Evolutionary conservation across 495 filamentous ascomycete species (phyloP).

Genomic region (Xylaria nigripes): DNA sequence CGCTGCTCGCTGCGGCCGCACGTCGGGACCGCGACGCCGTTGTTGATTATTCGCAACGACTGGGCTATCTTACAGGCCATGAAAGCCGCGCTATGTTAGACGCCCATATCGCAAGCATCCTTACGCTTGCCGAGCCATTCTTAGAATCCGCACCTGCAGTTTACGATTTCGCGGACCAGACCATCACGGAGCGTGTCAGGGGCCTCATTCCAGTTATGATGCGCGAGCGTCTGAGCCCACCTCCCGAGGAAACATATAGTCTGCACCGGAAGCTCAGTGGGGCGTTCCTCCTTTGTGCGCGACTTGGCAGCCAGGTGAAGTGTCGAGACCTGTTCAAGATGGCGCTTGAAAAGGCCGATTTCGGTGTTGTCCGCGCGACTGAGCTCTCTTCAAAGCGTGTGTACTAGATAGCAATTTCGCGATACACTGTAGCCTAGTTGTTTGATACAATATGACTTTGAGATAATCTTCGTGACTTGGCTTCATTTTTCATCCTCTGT

Average conservation of each 20-base stretch:
- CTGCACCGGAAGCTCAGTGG: conserved; percentile 93
- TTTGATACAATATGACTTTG: no score
- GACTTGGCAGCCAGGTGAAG: conserved; percentile 68
- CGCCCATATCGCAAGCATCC: conserved; percentile 72
- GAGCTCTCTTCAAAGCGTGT: background rate
- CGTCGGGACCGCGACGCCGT: conserved; percentile 55
- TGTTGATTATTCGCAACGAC: conserved; percentile 59
- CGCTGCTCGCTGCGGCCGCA: conserved; percentile 68
- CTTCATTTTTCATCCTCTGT: no score
- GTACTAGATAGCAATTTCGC: background rate
- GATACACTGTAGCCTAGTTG: no score
- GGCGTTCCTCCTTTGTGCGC: conserved; percentile 86
- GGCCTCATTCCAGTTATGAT: conserved; percentile 87
- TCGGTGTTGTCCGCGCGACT: background rate
- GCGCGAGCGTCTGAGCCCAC: conserved; percentile 74
- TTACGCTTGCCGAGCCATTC: conserved; percentile 91
- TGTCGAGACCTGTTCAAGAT: conserved; percentile 75
- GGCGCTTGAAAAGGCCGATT: conserved; percentile 47
- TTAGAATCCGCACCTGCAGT: conserved; percentile 62
- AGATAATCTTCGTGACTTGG: no score
- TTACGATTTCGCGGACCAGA: conserved; percentile 90
- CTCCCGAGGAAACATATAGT: conserved; percentile 96
- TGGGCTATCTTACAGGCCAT: conserved; percentile 88
- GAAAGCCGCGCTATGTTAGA: conserved; percentile 77
- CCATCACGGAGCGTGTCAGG: conserved; percentile 86